A percentile compares a stretch with the other conserved stretches of the same genome.
phyloP scores from a whole-genome alignment of 208 protist species.

The Ichthyophonus hoferi region DNA sequence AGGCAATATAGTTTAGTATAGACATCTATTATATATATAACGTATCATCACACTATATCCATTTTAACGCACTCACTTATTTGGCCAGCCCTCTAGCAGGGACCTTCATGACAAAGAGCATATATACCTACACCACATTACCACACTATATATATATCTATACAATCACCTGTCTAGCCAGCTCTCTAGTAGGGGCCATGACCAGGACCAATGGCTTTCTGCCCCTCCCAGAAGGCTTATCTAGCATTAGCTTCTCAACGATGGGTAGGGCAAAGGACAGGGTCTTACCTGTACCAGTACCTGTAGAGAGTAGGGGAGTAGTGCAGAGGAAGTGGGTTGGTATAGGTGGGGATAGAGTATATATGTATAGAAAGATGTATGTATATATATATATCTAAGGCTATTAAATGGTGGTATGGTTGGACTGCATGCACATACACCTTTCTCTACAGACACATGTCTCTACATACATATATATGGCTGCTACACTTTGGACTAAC shows the following conservation, averaged over 20 bases:
- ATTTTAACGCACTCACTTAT: too few species aligned
- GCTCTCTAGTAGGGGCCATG: conserved; percentile 46
- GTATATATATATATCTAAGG: not conserved
- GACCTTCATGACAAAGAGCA: not conserved
- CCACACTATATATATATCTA: not conserved
- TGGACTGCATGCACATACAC: too few species aligned
- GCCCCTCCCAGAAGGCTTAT: not conserved
- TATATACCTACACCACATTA: not conserved
- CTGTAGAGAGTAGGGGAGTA: too few species aligned
- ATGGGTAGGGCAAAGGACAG: conserved; percentile 44
- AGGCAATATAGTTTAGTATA: too few species aligned
- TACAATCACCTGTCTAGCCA: conserved; percentile 35
- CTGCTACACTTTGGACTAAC: too few species aligned
- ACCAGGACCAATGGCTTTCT: conserved; percentile 17
- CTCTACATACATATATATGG: too few species aligned
- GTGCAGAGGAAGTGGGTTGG: not conserved
- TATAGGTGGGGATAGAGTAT: not conserved
- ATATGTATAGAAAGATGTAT: not conserved
- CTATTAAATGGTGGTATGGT: too few species aligned
- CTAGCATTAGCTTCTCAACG: conserved; percentile 29
- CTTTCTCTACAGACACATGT: too few species aligned
- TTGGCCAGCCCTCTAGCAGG: too few species aligned
- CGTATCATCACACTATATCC: too few species aligned
- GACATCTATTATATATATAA: too few species aligned
- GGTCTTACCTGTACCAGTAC: conserved; percentile 48